Evolutionary conservation across 2,329 filamentous ascomycete species (phyloP).

Genomic region (Ascocoryne sarcoides): DNA sequence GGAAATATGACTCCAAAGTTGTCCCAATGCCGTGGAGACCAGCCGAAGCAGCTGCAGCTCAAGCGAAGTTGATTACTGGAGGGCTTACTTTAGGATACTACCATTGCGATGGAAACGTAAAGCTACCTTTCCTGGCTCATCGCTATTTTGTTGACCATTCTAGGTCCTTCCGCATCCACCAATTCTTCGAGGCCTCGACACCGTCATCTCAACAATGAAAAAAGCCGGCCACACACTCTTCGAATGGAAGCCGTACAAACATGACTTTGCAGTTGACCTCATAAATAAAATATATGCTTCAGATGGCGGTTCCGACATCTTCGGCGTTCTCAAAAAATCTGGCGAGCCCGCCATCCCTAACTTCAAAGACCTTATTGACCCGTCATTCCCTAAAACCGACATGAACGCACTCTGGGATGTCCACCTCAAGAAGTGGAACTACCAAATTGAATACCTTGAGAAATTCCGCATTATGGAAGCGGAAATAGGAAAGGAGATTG

Average conservation of each 20-base stretch:
- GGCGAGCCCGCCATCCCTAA: conserved; percentile 33
- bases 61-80: conserved; percentile 29
- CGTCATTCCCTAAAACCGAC: conserved; percentile 13
- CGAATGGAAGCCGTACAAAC: conserved; percentile 28
- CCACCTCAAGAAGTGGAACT: conserved; percentile 21
- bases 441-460: conserved; percentile 29
- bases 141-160: no score
- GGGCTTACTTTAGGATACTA: conserved; percentile 31
- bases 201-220: conserved; percentile 25
- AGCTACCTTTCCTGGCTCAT: no score
- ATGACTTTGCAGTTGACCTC: conserved; percentile 23
- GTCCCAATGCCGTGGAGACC: conserved; percentile 32
- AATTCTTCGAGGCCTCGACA: conserved; percentile 27
- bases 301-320: conserved; percentile 21
- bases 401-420: conserved; percentile 21
- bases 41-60: conserved; percentile 24
- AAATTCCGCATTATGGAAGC: conserved; percentile 24
- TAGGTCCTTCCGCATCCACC: conserved; percentile 32
- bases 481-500: conserved; percentile 23
- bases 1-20: conserved; percentile 31
- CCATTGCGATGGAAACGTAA: conserved; percentile 28
- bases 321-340: conserved; percentile 14
- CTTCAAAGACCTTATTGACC: conserved; percentile 17
- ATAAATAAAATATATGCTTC: conserved; percentile 22
- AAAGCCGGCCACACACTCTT: conserved; percentile 30